Evolutionary conservation across 2,329 filamentous ascomycete species (phyloP), one percentile per base, ranked within the genome.

Genomic region (Penicillium sp.): DNA sequence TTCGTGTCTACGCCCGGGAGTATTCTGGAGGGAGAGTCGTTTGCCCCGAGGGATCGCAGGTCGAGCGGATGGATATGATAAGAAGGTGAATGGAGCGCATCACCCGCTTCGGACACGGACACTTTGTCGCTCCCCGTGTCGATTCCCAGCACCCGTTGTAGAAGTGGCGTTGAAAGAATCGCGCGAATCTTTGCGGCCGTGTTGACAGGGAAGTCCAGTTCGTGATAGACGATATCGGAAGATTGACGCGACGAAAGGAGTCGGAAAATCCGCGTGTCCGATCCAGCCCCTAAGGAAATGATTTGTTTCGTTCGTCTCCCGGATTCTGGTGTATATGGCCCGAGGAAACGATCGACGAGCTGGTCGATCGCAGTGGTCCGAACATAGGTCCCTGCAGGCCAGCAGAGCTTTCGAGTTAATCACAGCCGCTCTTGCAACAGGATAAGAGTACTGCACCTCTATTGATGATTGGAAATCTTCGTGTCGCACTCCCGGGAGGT

Each of bases 391-490:
- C 89, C 89, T 91, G 51, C 26, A 33, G 26, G 31, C 10, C 18
- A 15, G 8, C 4, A 18, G n/a, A 11, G 20, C 19, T 25, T 11
- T 11, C 10, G 18, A n/a, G 20, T 47, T 23, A 38, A 36, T 11
- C 17, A 19, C 11, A 25, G 13, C 16, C 14, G 39, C 10, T 43
- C 16, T 25, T 13, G 26, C 36, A 42, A 31, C 50, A 29, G 33
- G 11, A 39, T 41, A 41, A 28, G 23, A 14, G n/a, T 34, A 8
- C 31, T 18, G 34, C 43, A 88, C 91, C 91, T 79, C 91, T 76
- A 61, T 98, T 97, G 59, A 98, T 95, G 47, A 98, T 87, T 36
- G 93, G 93, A 48, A 94, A 76, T 42, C 91, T 77, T 50, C 86
- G 78, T 9, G 79, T 44, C 72, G 74, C 60, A 18, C 56, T 47